Conservation (phyloP, 371 early-diverging fungal genomes). For the Mortierella sp. region DNA sequence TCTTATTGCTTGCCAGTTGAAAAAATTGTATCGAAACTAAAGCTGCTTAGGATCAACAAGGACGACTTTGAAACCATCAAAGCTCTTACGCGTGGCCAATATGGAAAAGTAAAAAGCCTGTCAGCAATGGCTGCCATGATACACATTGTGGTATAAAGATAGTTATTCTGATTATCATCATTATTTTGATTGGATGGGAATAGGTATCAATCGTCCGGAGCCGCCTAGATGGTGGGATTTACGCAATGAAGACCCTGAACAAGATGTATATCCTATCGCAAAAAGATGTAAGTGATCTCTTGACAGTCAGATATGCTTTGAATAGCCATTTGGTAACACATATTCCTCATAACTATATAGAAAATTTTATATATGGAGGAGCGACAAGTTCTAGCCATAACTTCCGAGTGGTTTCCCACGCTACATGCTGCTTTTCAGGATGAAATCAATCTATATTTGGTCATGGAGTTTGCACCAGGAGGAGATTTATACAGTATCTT, state of each 20-base stretch:
- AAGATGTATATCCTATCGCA: constrained; percentile 90
- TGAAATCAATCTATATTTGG: constrained; percentile 86
- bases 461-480: constrained; percentile 98
- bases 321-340: neutral
- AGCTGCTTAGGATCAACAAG: constrained; percentile 75
- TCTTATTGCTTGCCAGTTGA: constrained; percentile 62
- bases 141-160: neutral
- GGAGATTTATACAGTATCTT: constrained; percentile 96
- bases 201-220: constrained; percentile 83
- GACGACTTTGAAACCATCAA: constrained; percentile 90
- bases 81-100: constrained; percentile 92
- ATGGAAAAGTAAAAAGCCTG: constrained; percentile 78
- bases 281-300: constrained; percentile 68
- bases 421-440: constrained; percentile 96
- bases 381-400: constrained; percentile 82
- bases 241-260: constrained; percentile 96
- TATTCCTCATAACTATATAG: constrained; percentile 53
- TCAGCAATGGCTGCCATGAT: neutral
- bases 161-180: neutral
- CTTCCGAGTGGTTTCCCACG: constrained; percentile 82
- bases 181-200: neutral
- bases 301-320: neutral
- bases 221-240: constrained; percentile 79
- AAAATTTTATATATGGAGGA: constrained; percentile 94
- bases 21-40: constrained; percentile 66